A percentile compares a stretch with the other conserved stretches of the same genome.
Evolutionary conservation across 495 filamentous ascomycete species (phyloP).

Genomic region (Letharia columbiana): DNA sequence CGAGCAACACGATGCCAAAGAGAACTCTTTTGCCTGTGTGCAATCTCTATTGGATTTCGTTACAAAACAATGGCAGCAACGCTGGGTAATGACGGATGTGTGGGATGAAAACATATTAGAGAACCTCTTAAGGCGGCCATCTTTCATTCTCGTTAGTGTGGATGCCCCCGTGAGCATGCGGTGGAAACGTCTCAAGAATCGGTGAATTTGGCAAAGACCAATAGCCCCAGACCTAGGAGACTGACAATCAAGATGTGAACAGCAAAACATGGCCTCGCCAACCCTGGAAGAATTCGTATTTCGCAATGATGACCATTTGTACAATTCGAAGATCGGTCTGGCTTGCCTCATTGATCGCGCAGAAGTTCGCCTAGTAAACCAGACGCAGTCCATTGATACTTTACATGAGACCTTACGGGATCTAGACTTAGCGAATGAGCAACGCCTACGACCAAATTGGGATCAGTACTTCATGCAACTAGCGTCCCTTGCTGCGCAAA

Average conservation of each 20-base stretch:
- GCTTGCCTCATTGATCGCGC: constrained; percentile 68
- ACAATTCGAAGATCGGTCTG: constrained; percentile 54
- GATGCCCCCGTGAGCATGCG: constrained; percentile 80
- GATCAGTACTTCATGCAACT: constrained; percentile 97
- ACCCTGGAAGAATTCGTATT: constrained; percentile 69
- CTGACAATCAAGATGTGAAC: constrained; percentile 15
- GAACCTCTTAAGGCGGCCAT: constrained; percentile 65
- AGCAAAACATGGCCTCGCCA: constrained; percentile 31
- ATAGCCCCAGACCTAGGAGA: background rate
- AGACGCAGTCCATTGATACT: constrained; percentile 57
- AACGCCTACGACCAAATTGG: constrained; percentile 85
- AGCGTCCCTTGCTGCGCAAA: constrained; percentile 79
- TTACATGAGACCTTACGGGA: constrained; percentile 61
- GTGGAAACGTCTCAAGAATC: constrained; percentile 61
- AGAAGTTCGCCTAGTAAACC: constrained; percentile 77
- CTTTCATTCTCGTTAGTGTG: constrained; percentile 85
- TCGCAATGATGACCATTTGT: constrained; percentile 69
- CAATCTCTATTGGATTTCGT: constrained; percentile 70
- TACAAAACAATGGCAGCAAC: constrained; percentile 71
- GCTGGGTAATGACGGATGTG: constrained; percentile 79
- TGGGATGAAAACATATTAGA: constrained; percentile 60
- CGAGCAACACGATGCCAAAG: background rate
- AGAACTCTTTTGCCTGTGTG: constrained; percentile 44
- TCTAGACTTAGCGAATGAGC: constrained; percentile 66
- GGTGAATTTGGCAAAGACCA: constrained; percentile 30